Base-by-base conservation (phyloP, 2,329 filamentous ascomycete species). In the Curvularia sp. region DNA sequence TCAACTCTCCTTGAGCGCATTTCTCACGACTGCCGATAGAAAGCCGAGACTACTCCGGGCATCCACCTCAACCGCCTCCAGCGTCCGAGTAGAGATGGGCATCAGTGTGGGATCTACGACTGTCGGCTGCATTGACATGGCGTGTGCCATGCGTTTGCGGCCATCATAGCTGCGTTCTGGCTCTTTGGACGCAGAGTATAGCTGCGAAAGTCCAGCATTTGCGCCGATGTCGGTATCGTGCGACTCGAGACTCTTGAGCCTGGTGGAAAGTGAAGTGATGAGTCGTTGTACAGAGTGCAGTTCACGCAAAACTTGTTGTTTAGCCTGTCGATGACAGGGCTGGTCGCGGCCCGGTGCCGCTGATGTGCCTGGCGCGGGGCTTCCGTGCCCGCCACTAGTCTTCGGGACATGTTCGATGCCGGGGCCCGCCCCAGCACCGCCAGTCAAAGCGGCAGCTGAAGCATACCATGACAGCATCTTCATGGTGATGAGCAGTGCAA, bases 401-500 rank as follows among this genome's bases (percentile, higher is more conserved):
- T 25, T 18, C 25, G 45, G 21, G 18, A 28, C n/a, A 19, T 13
- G 15, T 3, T 46, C 34, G 18, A 32, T 30, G 46, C 36, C 19
- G 23, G 48, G 9, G 25, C 25, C 43, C 36, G n/a, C 27, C 10
- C 21, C 32, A 36, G 30, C 21, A 5, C 39, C 30, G 38, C 34
- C 28, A n/a, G 49, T 54, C 46, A 51, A 13, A 9, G 47, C 53
- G 10, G 53, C 53, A 12, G 53, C 53, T 8, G 46, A 55, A 12
- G 53, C 53, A 15, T 55, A 55, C 41, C 53, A 39, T 10, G 53
- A 47, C 21, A 55, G 53, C 53, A 55, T 50, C 28, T 50, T 49
- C 53, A 55, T 55, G 2, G 53, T 49, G 39, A 49, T 50, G 27
- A 55, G 53, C 28, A 55, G 47, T 7, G 47, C 47, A n/a, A 55